Percentiles rank a stretch among this genome's conserved stretches.
Evolutionary conservation across 2,329 filamentous ascomycete species (phyloP).

Genomic region (Didymella segeticola): DNA sequence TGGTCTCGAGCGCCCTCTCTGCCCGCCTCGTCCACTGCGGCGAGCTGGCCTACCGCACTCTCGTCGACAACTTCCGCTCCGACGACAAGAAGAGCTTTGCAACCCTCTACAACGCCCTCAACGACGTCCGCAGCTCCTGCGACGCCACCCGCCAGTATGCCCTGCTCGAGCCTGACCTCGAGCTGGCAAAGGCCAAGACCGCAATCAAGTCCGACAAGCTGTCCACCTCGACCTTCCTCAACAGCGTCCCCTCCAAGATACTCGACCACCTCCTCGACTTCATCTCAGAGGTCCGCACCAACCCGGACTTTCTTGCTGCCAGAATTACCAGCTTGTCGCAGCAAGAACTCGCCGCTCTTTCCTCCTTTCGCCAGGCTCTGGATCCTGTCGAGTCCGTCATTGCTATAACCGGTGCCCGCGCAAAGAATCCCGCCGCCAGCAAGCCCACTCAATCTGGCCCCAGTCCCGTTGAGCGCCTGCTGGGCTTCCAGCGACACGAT

Average conservation of each 20-base stretch:
- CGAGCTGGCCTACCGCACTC: conserved; percentile 74
- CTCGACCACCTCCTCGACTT: conserved; percentile 80
- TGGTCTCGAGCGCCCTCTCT: conserved; percentile 77
- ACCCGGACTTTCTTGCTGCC: conserved; percentile 85
- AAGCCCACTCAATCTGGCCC: conserved; percentile 59
- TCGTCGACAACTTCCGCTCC: conserved; percentile 78
- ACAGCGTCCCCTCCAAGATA: conserved; percentile 77
- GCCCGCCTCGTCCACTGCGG: conserved; percentile 77
- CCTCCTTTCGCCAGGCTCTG: conserved; percentile 77
- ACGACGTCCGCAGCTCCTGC: conserved; percentile 79
- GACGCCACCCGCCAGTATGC: conserved; percentile 75
- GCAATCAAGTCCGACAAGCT: conserved; percentile 52
- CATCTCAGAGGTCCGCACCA: conserved; percentile 80
- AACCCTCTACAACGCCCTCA: conserved; percentile 75
- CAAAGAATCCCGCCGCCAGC: conserved; percentile 57
- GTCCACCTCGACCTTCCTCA: conserved; percentile 56
- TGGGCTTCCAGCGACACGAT: conserved; percentile 89
- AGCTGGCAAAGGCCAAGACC: conserved; percentile 54
- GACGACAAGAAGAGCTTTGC: conserved; percentile 82
- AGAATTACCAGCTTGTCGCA: conserved; percentile 78
- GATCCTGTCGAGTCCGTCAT: conserved; percentile 85
- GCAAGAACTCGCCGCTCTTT: conserved; percentile 77
- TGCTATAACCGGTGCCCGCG: conserved; percentile 64
- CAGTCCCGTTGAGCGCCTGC: conserved; percentile 78
- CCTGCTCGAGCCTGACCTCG: conserved; percentile 74